phyloP scores from a whole-genome alignment of 1,139 yeast species.

The Pichia sp. region DNA sequence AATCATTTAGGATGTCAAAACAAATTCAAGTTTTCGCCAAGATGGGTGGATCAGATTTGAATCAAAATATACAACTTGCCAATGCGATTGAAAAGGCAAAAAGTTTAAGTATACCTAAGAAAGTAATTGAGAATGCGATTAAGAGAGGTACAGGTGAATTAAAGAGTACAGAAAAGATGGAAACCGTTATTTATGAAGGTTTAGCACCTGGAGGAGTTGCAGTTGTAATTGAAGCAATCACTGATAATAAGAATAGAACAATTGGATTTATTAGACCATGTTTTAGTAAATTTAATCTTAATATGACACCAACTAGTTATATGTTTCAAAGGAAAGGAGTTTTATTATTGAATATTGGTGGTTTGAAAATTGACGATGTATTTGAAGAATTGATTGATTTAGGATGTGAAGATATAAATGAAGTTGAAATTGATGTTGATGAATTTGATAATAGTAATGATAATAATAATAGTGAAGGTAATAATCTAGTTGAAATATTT shows the following conservation, averaged over 20 bases:
- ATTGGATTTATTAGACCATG: slow-evolving; percentile 70
- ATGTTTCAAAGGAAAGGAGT: slow-evolving; percentile 75
- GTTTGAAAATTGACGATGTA: slow-evolving; percentile 28
- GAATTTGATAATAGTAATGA: no score
- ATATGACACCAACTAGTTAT: slow-evolving; percentile 69
- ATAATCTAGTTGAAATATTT: slow-evolving; percentile 31
- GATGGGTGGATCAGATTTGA: slow-evolving; percentile 56
- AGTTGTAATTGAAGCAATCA: slow-evolving; percentile 71
- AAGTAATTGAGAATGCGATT: slow-evolving; percentile 78
- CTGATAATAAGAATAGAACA: slow-evolving; percentile 84
- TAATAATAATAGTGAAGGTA: slow-evolving; percentile 7
- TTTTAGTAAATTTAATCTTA: slow-evolving; percentile 58
- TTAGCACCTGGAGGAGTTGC: slow-evolving; percentile 92
- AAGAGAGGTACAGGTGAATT: slow-evolving; percentile 71
- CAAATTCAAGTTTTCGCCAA: slow-evolving; percentile 70
- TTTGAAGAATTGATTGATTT: slow-evolving; percentile 69
- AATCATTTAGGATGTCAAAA: slow-evolving; percentile 65
- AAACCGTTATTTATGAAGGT: slow-evolving; percentile 69
- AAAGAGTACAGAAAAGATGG: slow-evolving; percentile 33
- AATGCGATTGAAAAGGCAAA: slow-evolving; percentile 75
- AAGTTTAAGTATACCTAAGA: slow-evolving; percentile 72
- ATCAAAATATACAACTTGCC: slow-evolving; percentile 57
- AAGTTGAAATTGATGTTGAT: slow-evolving; percentile 31
- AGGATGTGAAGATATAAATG: slow-evolving; percentile 76
- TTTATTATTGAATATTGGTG: slow-evolving; percentile 41